Evolutionary conservation across 2,329 filamentous ascomycete species (phyloP).

Genomic region (Chaetomium sp.): DNA sequence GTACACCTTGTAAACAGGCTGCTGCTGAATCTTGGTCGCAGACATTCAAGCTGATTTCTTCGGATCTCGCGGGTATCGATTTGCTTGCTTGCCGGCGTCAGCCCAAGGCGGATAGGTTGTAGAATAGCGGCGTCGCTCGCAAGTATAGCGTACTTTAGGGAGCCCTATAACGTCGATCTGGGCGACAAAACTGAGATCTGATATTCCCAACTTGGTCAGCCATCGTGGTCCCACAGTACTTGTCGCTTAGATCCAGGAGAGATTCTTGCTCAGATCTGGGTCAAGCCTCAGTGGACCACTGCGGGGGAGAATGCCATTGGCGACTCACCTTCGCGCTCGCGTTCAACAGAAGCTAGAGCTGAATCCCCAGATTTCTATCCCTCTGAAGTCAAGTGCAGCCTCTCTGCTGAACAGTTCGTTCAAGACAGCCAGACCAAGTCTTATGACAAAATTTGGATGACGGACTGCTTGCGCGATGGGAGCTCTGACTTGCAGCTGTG

Average conservation of each 20-base stretch:
- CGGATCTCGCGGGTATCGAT: conserved; percentile 15
- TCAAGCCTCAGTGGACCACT: not conserved
- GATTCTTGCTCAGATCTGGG: not conserved
- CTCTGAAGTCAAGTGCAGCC: not conserved
- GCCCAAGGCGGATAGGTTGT: not conserved
- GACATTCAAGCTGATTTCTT: conserved; percentile 57
- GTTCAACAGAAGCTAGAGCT: not conserved
- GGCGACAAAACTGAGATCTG: conserved; percentile 1
- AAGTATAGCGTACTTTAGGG: not conserved
- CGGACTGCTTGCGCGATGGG: not conserved
- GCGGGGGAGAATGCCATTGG: not conserved
- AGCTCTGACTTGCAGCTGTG: not conserved
- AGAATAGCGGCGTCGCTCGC: not conserved
- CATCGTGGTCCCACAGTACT: not conserved
- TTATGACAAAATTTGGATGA: not conserved
- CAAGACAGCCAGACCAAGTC: not conserved
- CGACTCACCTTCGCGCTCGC: conserved; percentile 1
- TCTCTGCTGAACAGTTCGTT: not conserved
- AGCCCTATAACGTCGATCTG: not conserved
- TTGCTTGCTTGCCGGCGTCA: not conserved
- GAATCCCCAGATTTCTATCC: not conserved
- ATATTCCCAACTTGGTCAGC: conserved; percentile 9
- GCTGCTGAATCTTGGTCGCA: conserved; percentile 57
- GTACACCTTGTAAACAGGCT: conserved; percentile 59
- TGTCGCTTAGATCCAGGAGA: not conserved